Evolutionary conservation across 1,284 basidiomycete genomes (phyloP), one percentile per base, ranked within the genome.

Genomic region (Cutaneotrichosporon curvatum): DNA sequence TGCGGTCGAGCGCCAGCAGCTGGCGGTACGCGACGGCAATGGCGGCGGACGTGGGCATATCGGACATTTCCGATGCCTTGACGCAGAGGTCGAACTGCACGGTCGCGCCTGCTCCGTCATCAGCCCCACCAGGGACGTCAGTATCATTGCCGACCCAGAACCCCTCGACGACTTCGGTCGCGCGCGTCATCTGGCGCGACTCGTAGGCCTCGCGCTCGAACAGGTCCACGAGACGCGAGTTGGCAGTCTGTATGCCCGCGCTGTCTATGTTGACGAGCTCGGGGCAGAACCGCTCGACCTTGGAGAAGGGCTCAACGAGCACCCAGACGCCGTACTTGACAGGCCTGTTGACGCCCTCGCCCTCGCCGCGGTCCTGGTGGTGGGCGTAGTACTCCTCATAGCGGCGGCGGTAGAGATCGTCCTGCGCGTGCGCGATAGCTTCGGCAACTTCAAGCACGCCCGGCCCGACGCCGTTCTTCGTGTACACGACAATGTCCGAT

Each of bases 401-500:
- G 21, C 70, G 50, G 37, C 56, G 47, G n/a, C 63, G 53, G 43
- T 65, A 72, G 19, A 69, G 47, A 21, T 64, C 59, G 35, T 68
- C 63, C 53, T 73, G 70, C 5, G 68, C 70, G 38, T 61, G 48
- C 6, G 65, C 65, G 25, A 72, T 66, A 35, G 62, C 57, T 42
- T 67, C 61, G 3, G 84, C 80, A 14, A 79, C 76, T 14, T 77
- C 62, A 12, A 79, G 62, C 37, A 76, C 51, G 4, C 65, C 68
- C 11, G 59, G 50, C 9, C 57, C 56, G 4, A 62, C 55, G 1
- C 68, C 73, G 31, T 79, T 65, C 61, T 76, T 77, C n/a, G 84
- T 85, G 70, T 92, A 94, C 39, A 94, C 74, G 51, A 92, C 81
- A 52, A 95, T 80, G 65, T 95, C 90, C 40, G 86, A 89, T 33